Percentiles rank a stretch among this genome's conserved stretches.
Conservation (phyloP, 768 basidiomycete genomes). For the Xerocomellus intermedius region DNA sequence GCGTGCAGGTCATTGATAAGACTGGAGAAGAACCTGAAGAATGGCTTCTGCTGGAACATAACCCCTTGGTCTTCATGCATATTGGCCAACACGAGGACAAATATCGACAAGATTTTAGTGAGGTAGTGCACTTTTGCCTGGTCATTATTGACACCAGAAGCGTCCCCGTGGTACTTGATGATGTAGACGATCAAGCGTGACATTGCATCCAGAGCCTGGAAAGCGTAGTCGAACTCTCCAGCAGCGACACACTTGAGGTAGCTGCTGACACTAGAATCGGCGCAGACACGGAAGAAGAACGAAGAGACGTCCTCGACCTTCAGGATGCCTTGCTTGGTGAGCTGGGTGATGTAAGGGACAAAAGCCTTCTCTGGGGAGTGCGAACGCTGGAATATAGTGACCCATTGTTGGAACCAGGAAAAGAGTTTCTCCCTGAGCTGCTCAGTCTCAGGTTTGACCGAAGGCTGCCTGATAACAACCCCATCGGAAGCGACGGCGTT, state of each 20-base stretch:
- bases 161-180: constrained; percentile 99
- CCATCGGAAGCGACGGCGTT: constrained; percentile 38
- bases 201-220: constrained; percentile 94
- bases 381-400: constrained; percentile 88
- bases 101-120: constrained; percentile 95
- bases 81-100: constrained; percentile 92
- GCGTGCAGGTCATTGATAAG: constrained; percentile 88
- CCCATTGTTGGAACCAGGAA: constrained; percentile 93
- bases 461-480: constrained; percentile 41
- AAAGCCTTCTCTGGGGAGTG: constrained; percentile 92
- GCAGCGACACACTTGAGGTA: constrained; percentile 75
- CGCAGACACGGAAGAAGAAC: constrained; percentile 97
- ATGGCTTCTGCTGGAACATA: constrained; percentile 94
- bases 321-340: constrained; percentile 95
- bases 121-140: constrained; percentile 95
- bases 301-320: constrained; percentile 95
- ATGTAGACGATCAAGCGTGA: constrained; percentile 94
- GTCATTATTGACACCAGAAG: constrained; percentile 87
- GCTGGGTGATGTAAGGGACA: constrained; percentile 93
- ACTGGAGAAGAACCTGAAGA: constrained; percentile 98
- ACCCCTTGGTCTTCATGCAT: constrained; percentile 92
- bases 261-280: constrained; percentile 88
- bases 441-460: constrained; percentile 68
- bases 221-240: constrained; percentile 73
- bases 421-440: constrained; percentile 73